phyloP scores from a whole-genome alignment of 2,329 filamentous ascomycete species.

The Botrytis tulipae region DNA sequence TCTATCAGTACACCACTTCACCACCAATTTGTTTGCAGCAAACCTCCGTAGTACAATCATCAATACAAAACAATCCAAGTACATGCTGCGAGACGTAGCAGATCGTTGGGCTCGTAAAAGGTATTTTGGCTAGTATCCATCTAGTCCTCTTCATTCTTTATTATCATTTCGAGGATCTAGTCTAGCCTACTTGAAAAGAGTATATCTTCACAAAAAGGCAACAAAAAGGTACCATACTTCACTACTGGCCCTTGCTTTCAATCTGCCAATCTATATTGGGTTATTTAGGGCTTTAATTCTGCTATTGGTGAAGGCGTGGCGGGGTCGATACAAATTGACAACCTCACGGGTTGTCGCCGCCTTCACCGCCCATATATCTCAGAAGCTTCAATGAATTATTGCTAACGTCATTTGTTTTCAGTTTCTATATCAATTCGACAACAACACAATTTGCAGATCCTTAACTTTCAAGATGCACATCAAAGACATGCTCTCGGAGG shows the following conservation, averaged over 20 bases:
- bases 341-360: neutral
- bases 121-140: slow-evolving; percentile 43
- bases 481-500: slow-evolving; percentile 82
- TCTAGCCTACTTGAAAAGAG: slow-evolving; percentile 10
- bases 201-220: slow-evolving; percentile 15
- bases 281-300: neutral
- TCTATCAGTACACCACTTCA: neutral
- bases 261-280: neutral
- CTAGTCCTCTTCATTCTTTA: slow-evolving; percentile 18
- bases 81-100: slow-evolving; percentile 54
- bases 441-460: slow-evolving; percentile 3
- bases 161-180: slow-evolving; percentile 3
- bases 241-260: neutral
- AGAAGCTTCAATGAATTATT: slow-evolving; percentile 8
- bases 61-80: slow-evolving; percentile 32
- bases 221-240: slow-evolving; percentile 12
- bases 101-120: slow-evolving; percentile 48
- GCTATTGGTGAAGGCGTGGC: slow-evolving; percentile 1
- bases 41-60: neutral
- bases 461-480: slow-evolving; percentile 75
- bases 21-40: neutral
- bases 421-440: slow-evolving; percentile 1
- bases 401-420: slow-evolving; percentile 20
- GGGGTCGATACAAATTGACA: slow-evolving; percentile 9
- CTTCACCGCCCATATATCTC: neutral